phyloP scores from a whole-genome alignment of 441 rosid genomes.

The Eruca vesicaria region DNA sequence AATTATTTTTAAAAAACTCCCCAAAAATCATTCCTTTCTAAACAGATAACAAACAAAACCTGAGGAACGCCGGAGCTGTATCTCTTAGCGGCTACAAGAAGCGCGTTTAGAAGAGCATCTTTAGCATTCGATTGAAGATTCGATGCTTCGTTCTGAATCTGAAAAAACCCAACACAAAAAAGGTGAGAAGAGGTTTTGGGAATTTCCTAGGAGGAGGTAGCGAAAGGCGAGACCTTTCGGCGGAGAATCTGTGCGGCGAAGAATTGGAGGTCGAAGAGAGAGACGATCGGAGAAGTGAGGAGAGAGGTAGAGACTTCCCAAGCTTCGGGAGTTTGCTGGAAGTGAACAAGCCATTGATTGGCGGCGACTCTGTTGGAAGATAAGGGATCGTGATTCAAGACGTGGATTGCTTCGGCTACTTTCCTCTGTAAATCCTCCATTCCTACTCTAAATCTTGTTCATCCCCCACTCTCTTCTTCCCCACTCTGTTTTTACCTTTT shows the following conservation, averaged over 20 bases:
- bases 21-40: not conserved
- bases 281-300: constrained; percentile 65
- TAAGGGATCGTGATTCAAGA: constrained; percentile 82
- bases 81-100: constrained; percentile 81
- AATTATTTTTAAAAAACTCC: constrained; percentile 16
- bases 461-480: constrained; percentile 23
- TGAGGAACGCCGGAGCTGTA: constrained; percentile 92
- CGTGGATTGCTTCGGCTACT: constrained; percentile 93
- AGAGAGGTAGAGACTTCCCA: constrained; percentile 93
- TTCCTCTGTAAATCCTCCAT: constrained; percentile 69
- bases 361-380: constrained; percentile 96
- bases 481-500: not conserved
- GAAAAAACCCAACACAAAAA: constrained; percentile 31
- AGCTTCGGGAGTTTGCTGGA: constrained; percentile 81
- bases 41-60: constrained; percentile 43
- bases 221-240: constrained; percentile 55
- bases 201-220: not conserved
- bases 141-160: constrained; percentile 92
- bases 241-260: constrained; percentile 96
- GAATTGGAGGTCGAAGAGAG: constrained; percentile 82
- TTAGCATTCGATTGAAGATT: constrained; percentile 65
- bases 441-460: constrained; percentile 5
- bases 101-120: constrained; percentile 83
- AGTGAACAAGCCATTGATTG: constrained; percentile 95
- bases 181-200: constrained; percentile 1